Evolutionary conservation across 306 rosid genomes (phyloP), one percentile per base, ranked within the genome.

Genomic region (Begonia peltatifolia): DNA sequence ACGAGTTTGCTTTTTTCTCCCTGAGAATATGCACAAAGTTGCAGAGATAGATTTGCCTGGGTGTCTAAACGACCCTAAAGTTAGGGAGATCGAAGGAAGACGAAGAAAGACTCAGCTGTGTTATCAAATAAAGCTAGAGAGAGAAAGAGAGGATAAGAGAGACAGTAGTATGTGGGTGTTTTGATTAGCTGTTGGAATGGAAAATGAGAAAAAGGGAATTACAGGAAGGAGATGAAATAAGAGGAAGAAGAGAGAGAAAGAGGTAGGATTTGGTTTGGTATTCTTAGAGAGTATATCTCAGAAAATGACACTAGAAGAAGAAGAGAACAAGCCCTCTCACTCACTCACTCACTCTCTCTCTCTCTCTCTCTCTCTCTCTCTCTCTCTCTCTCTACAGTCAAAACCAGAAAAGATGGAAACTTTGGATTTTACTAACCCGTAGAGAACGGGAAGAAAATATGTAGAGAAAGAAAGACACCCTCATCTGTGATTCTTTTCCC

Each of bases 301-400:
- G 94, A 87, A 83, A 87, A 87, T 71, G 96, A 87, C 96, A 78
- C 63, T 81, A 75, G 78, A 73, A 65, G 65, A 61, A 60, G 62
- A 61, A 60, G 62, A 58, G 55, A 73, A 56, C 60, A 60, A 75
- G 63, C 46, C 67, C 63, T 63, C 10, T 56, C 44, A 41, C 53
- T 73, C 35, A 1, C 35, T 17, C 18, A 0, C 18, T 17, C 18
- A 0, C 54, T 30, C 25, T 64, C 54, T 70, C 57, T 63, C 46
- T 58, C 57, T 30, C 38, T 30, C 38, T 30, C 38, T n/a, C 18
- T 17, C 18, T 17, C 54, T 30, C 25, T 64, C 54, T 70, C 57
- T 63, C 46, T 58, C 57, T 30, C 38, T 30, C 38, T 30, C 38
- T n/a, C 8, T 30, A 5, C 22, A 56, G 79, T 68, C 71, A 78